Evolutionary conservation across 352 stramenopile genomes (phyloP), one percentile per base, ranked within the genome.

Genomic region (Pythium oligandrum): DNA sequence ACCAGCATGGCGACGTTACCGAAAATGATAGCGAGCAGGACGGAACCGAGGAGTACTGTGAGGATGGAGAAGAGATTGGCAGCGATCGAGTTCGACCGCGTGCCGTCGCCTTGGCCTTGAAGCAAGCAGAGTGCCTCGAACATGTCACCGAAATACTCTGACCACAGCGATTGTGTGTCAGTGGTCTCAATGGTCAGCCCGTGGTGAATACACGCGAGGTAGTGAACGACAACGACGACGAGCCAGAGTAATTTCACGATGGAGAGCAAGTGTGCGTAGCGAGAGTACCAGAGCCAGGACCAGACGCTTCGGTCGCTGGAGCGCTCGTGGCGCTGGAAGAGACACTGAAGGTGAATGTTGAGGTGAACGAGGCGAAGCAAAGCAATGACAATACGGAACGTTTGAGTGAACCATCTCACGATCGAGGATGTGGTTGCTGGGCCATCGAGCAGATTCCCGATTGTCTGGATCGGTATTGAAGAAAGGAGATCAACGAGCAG

Each of bases 21-120:
- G 37, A 88, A 89, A 3, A 89, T 56, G 12, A 87, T 67, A 4
- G 76, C 78, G 2, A 91, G 56, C 1, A 79, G 40, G 40, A 91
- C 55, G 0, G 78, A 79, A 4, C 78, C 76, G 3, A 83, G 5
- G 0, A 91, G 63, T 3, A 81, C 55, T 4, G 58, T 64, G 6
- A 86, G 40, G 0, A 66, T 67, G 0, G 63, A 65, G 44, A 88
- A 86, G 0, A 80, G 6, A 39, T 70, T 72, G 36, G 87, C 70
- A 0, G 12, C 44, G 1, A 55, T 43, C 2, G 53, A 68, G 11
- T 61, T 57, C 0, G 66, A 55, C 1, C 40, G 17, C 2, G 82
- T 6, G 57, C 43, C 3, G 68, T 30, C 47, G 1, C 70, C 75
- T 37, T 88, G 66, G 34, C 77, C 77, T 7, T 85, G 73, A 1